phyloP scores from a whole-genome alignment of 805 yeast genomes.

The Teunomyces stri region DNA sequence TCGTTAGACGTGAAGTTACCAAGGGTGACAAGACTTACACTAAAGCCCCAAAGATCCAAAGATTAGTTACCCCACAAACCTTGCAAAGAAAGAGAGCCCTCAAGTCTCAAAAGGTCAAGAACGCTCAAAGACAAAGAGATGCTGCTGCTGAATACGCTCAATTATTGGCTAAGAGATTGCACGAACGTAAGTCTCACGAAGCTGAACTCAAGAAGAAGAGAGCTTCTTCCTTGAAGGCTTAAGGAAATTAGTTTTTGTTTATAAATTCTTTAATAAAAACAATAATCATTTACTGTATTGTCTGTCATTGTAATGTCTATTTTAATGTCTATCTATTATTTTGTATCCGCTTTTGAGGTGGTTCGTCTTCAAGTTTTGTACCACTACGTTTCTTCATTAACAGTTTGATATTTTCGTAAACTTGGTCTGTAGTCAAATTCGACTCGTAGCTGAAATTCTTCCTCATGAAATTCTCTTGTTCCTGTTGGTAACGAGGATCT shows the following conservation, averaged over 20 bases:
- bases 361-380: slow-evolving; percentile 5
- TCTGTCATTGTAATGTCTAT: background rate
- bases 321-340: slow-evolving; percentile 3
- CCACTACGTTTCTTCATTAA: slow-evolving; percentile 13
- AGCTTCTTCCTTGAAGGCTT: slow-evolving; percentile 97
- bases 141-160: slow-evolving; percentile 99
- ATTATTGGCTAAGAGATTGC: slow-evolving; percentile 95
- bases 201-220: slow-evolving; percentile 99
- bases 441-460: slow-evolving; percentile 50
- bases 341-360: slow-evolving; percentile 4
- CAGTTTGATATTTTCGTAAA: slow-evolving; percentile 56
- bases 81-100: slow-evolving; percentile 99
- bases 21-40: slow-evolving; percentile 98
- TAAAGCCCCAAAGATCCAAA: slow-evolving; percentile 99
- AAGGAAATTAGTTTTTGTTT: slow-evolving; percentile 23
- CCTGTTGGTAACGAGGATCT: slow-evolving; percentile 76
- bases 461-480: slow-evolving; percentile 57
- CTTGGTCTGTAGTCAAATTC: slow-evolving; percentile 56
- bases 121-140: slow-evolving; percentile 99
- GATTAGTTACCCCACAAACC: slow-evolving; percentile 98
- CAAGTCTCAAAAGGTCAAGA: slow-evolving; percentile 88
- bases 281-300: slow-evolving; percentile 1
- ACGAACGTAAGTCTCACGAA: slow-evolving; percentile 97
- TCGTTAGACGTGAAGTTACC: slow-evolving; percentile 96
- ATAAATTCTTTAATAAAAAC: slow-evolving; percentile 1